These are phyloP conservation scores for Magnaporthiopsis incrustans DNA, from an alignment of 2,329 filamentous ascomycete genomes.

Conservation along the genomic window DNA sequence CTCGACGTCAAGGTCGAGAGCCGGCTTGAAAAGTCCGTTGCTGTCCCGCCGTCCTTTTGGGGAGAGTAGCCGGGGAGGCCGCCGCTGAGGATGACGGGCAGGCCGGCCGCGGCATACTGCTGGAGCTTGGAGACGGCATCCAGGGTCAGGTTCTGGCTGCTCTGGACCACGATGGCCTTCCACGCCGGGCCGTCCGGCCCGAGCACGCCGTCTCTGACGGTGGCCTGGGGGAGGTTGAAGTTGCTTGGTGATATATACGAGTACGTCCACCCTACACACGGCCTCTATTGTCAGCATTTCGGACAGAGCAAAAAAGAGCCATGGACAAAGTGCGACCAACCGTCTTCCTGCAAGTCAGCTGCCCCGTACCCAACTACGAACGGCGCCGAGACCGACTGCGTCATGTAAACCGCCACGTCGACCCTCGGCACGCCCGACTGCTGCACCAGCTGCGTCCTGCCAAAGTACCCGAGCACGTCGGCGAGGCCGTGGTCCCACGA, in stretches of 20 bases:
- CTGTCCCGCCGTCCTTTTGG: no score
- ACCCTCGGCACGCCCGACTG: conserved; percentile 30
- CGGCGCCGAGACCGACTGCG: conserved; percentile 14
- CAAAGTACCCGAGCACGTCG: conserved; percentile 28
- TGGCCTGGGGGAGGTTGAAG: conserved; percentile 28
- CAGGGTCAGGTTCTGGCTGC: conserved; percentile 34
- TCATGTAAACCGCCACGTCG: conserved; percentile 31
- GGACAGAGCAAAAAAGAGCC: background rate
- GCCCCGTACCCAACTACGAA: conserved; percentile 5
- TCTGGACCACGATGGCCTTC: conserved; percentile 32
- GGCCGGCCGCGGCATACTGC: conserved; percentile 26
- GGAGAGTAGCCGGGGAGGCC: conserved; percentile 10
- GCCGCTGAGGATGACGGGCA: conserved; percentile 33
- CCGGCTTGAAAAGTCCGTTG: no score
- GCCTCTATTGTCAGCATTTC: background rate
- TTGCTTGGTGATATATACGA: conserved; percentile 37
- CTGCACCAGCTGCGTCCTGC: conserved; percentile 27
- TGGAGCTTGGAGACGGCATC: conserved; percentile 24
- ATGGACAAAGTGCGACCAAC: conserved; percentile 4
- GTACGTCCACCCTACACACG: conserved; percentile 28
- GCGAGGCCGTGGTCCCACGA: conserved; percentile 28
- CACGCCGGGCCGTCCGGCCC: conserved; percentile 30
- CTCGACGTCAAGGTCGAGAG: conserved; percentile 18
- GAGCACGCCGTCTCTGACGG: conserved; percentile 26
- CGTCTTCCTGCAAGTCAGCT: conserved; percentile 9